Percentiles rank a stretch among this genome's conserved stretches.
Conservation (phyloP, 139 green algal species). For the Coelastrella sp. region DNA sequence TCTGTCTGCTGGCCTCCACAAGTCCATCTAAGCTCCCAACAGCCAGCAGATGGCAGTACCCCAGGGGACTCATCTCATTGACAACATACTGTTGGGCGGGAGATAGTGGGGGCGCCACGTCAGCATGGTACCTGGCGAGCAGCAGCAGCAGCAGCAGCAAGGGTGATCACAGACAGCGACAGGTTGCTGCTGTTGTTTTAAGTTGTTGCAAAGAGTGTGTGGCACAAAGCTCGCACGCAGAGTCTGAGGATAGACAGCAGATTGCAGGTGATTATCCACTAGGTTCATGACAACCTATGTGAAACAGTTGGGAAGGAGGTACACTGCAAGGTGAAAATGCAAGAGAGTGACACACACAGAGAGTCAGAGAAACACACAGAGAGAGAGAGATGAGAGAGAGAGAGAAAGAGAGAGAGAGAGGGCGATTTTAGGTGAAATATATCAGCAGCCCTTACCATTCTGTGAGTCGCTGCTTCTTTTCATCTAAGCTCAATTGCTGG, state of each 20-base stretch:
- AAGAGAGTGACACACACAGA: too few relatives aligned
- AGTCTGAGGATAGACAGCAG: too few relatives aligned
- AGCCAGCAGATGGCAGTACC: slow-evolving; percentile 61
- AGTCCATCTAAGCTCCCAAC: slow-evolving; percentile 66
- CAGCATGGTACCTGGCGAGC: slow-evolving; percentile 32
- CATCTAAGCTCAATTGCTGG: slow-evolving; percentile 22
- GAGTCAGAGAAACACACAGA: too few relatives aligned
- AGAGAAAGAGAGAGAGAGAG: too few relatives aligned
- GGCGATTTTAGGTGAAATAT: background rate
- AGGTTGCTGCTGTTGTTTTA: too few relatives aligned
- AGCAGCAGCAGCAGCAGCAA: slow-evolving; percentile 16
- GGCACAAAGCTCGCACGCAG: too few relatives aligned
- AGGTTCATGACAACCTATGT: too few relatives aligned
- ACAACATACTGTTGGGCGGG: slow-evolving; percentile 53
- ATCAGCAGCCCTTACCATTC: slow-evolving; percentile 22
- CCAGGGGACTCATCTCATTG: slow-evolving; percentile 57
- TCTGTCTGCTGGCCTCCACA: slow-evolving; percentile 74
- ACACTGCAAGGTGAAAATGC: too few relatives aligned
- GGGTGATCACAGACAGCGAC: background rate
- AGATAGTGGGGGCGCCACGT: slow-evolving; percentile 64
- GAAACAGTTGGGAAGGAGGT: too few relatives aligned
- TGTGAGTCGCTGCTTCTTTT: slow-evolving; percentile 58
- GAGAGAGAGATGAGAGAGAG: too few relatives aligned
- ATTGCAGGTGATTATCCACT: too few relatives aligned
- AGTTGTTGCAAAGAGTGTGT: too few relatives aligned